Conservation (phyloP, 1,139 yeast genomes). For the Saccharomyces hybrid region DNA sequence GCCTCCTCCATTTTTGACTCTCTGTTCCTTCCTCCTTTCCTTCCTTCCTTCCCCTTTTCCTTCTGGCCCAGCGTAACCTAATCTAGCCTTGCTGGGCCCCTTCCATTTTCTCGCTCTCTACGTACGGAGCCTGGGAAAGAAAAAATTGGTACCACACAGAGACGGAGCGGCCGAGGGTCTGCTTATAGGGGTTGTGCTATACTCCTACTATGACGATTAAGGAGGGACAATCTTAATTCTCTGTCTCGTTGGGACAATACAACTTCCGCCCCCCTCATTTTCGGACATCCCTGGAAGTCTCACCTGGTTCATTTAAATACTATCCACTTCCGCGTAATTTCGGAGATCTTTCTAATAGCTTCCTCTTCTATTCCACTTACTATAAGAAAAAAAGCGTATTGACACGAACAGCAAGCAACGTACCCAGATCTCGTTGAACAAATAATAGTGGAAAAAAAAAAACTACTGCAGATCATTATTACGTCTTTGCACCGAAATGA, state of each 20-base stretch:
- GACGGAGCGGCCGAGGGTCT: neutral
- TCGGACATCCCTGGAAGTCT: neutral
- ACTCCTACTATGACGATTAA: neutral
- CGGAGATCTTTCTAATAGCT: neutral
- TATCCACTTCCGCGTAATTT: neutral
- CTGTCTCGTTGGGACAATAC: neutral
- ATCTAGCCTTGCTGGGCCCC: neutral
- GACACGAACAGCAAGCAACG: neutral
- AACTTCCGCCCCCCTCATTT: neutral
- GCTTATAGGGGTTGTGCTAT: neutral
- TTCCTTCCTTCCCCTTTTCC: neutral
- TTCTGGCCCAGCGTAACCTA: neutral
- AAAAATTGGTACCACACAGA: neutral
- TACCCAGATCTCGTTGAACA: neutral
- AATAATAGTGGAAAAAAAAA: neutral
- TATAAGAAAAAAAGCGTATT: neutral
- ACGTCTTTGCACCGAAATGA: conserved; percentile 1
- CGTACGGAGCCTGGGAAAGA: neutral
- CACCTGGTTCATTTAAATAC: neutral
- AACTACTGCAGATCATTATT: neutral
- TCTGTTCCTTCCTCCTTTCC: neutral
- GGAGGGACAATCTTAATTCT: neutral
- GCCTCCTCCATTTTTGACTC: neutral
- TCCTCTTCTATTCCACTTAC: neutral
- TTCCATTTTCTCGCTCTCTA: neutral